A percentile compares a stretch with the other conserved stretches of the same genome.
Conservation (phyloP, 768 basidiomycete species). For the Mycena rosella region DNA sequence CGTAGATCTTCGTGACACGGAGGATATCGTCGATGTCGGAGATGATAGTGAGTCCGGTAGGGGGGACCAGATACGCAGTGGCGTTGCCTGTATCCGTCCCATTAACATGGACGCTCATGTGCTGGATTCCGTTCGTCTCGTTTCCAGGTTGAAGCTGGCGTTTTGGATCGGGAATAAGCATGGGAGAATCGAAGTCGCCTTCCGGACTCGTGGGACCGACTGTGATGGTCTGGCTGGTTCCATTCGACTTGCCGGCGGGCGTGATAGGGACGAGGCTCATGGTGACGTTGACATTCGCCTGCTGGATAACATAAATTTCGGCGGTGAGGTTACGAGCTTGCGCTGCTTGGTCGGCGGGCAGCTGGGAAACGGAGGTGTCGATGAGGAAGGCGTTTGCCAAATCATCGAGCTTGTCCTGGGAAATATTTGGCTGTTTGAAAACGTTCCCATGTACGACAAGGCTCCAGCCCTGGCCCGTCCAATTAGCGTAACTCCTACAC, state of each 20-base stretch:
- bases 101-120: slow-evolving; percentile 4
- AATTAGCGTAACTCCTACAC: slow-evolving; percentile 24
- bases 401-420: slow-evolving; percentile 26
- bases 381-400: slow-evolving; percentile 32
- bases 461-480: slow-evolving; percentile 31
- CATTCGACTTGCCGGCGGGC: slow-evolving; percentile 11
- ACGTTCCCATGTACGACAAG: slow-evolving; percentile 29
- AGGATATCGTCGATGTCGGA: slow-evolving; percentile 52
- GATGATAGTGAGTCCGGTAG: slow-evolving; percentile 45
- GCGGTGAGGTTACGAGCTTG: slow-evolving; percentile 32
- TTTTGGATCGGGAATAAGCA: slow-evolving; percentile 17
- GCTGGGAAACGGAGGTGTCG: slow-evolving; percentile 18
- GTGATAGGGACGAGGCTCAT: slow-evolving; percentile 11
- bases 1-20: slow-evolving; percentile 49
- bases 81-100: slow-evolving; percentile 40
- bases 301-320: slow-evolving; percentile 27
- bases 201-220: slow-evolving; percentile 25
- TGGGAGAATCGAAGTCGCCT: slow-evolving; percentile 21
- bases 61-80: slow-evolving; percentile 46
- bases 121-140: slow-evolving; percentile 14
- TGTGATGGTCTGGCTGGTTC: slow-evolving; percentile 24
- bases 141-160: slow-evolving; percentile 11
- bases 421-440: slow-evolving; percentile 31
- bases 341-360: slow-evolving; percentile 27
- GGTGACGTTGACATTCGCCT: slow-evolving; percentile 21